A percentile compares a stretch with the other conserved stretches of the same genome.
Conservation (phyloP, 2,329 filamentous ascomycete species). For the Arthroderma uncinatum region DNA sequence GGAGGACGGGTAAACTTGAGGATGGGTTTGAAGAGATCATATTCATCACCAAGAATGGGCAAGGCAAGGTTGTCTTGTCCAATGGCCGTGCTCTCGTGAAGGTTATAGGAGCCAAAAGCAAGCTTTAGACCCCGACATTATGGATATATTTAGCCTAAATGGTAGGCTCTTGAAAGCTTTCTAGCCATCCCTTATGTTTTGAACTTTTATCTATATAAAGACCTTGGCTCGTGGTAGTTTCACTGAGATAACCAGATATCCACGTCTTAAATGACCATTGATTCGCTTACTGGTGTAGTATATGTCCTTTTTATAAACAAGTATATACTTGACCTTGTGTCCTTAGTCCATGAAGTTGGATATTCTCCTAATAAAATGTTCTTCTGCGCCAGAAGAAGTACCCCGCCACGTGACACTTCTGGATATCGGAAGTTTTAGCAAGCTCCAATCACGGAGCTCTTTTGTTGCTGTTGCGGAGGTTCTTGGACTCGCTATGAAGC, state of each 20-base stretch:
- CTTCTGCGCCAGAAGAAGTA: neutral
- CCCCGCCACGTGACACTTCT: neutral
- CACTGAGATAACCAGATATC: too few species aligned
- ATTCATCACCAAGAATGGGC: slow-evolving; percentile 66
- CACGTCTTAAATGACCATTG: too few species aligned
- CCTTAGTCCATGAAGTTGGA: too few species aligned
- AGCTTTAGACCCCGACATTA: slow-evolving; percentile 41
- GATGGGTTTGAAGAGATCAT: slow-evolving; percentile 69
- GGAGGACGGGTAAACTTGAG: slow-evolving; percentile 55
- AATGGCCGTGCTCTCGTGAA: slow-evolving; percentile 75
- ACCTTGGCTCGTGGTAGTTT: too few species aligned
- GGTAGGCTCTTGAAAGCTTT: too few species aligned
- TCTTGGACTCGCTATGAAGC: neutral
- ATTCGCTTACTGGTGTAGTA: too few species aligned
- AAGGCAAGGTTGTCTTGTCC: slow-evolving; percentile 73
- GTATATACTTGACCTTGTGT: too few species aligned
- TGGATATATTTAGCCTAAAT: neutral
- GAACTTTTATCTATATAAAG: too few species aligned
- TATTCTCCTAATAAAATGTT: too few species aligned
- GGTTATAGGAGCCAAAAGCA: slow-evolving; percentile 49
- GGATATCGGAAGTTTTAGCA: neutral
- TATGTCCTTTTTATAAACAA: too few species aligned
- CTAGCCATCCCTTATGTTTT: neutral
- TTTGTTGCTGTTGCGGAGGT: neutral
- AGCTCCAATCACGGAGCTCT: neutral